These are phyloP conservation scores for Talaromyces sp. DNA, from an alignment of 2,329 filamentous ascomycete genomes.

Conservation along the genomic window DNA sequence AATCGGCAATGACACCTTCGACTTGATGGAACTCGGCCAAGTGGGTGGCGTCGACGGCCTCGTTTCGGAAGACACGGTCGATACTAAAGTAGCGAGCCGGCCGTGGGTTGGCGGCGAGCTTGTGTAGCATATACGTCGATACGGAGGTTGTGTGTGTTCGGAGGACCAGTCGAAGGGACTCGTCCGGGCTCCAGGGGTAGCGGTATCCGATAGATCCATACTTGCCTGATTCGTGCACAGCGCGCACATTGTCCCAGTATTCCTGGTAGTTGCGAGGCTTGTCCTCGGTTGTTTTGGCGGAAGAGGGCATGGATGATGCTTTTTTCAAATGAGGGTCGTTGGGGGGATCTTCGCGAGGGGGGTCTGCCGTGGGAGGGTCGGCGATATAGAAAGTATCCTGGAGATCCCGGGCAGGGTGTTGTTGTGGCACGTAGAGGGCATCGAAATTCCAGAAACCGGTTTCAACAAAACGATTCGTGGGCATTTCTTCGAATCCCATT, in stretches of 20 bases:
- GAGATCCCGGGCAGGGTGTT: slow-evolving; percentile 93
- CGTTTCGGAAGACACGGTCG: slow-evolving; percentile 96
- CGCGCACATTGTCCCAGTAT: slow-evolving; percentile 83
- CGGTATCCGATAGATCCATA: slow-evolving; percentile 95
- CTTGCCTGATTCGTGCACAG: slow-evolving; percentile 85
- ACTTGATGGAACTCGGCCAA: slow-evolving; percentile 98
- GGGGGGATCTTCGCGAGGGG: slow-evolving; percentile 53
- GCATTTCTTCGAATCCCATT: slow-evolving; percentile 98
- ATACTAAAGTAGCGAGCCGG: slow-evolving; percentile 98
- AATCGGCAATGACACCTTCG: slow-evolving; percentile 97
- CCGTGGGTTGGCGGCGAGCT: slow-evolving; percentile 75
- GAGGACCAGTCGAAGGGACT: slow-evolving; percentile 80
- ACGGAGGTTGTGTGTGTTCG: slow-evolving; percentile 95
- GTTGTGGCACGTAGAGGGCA: slow-evolving; percentile 90
- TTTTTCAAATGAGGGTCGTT: slow-evolving; percentile 33
- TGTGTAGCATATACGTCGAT: slow-evolving; percentile 84
- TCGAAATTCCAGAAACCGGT: slow-evolving; percentile 99
- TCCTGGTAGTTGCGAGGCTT: slow-evolving; percentile 64
- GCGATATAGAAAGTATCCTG: slow-evolving; percentile 99
- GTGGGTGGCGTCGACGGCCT: slow-evolving; percentile 94
- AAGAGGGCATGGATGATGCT: slow-evolving; percentile 36
- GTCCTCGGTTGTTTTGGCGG: slow-evolving; percentile 45
- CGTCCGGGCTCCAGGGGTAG: slow-evolving; percentile 86
- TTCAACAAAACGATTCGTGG: slow-evolving; percentile 87
- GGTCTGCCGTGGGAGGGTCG: slow-evolving; percentile 72